Base-by-base conservation (phyloP, 768 basidiomycete genomes). In the Fomitopsis pulvina region DNA sequence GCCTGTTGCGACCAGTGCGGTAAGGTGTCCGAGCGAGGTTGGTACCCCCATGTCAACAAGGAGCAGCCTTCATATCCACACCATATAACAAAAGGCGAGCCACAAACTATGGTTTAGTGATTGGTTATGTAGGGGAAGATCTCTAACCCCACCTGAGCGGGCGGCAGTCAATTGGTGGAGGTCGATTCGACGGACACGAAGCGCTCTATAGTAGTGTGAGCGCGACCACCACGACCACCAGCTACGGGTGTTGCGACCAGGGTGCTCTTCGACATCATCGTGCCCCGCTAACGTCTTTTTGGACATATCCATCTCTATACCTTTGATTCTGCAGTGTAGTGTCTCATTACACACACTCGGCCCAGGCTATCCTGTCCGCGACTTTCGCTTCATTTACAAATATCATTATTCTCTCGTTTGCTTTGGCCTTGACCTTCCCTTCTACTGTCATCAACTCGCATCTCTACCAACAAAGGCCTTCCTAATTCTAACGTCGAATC, bases 361-460 rank as follows among this genome's bases (percentile, higher is more conserved):
- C 18, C n/a, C 24, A 18, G 6, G 30, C 45, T 37, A 16, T n/a
- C 21, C 38, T 48, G 3, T 12, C 12, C 34, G 37, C 37, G 24
- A 12, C 10, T 27, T 28, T 11, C 22, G 6, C 43, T 26, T 9
- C 43, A 10, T 21, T 37, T 26, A 26, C 11, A 27, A n/a, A 34
- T 48, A 48, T 48, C 47, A 38, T 48, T 48, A 48, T 48, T 48
- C 20, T 21, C 6, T 39, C 25, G 8, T 27, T 48, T 22, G 20
- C 25, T 21, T 21, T 20, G 20, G 25, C 20, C 41, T 21, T 40
- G 24, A 40, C 24, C 18, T 24, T 37, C 34, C 14, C 6, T 39
- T 27, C 24, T 8, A 16, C 34, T 37, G 34, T 6, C 34, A 12
- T 4, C 14, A 37, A 37, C 14, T 5, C 14, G 34, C 4, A 37